phyloP scores from a whole-genome alignment of 257 asterid genomes.

The Nicotiana paniculata region DNA sequence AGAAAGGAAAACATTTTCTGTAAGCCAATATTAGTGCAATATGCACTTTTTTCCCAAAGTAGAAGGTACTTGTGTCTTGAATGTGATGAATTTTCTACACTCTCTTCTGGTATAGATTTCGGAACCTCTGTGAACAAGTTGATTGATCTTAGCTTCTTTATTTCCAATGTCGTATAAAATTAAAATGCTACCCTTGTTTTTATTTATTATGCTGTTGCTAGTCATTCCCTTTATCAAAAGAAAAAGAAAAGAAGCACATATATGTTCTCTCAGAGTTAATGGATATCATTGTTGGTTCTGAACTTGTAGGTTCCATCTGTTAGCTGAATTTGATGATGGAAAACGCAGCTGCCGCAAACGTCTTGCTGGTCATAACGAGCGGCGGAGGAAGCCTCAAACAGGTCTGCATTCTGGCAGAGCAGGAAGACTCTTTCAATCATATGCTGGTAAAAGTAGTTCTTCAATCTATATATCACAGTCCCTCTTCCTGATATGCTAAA shows the following conservation, averaged over 20 bases:
- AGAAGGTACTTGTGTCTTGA: not conserved
- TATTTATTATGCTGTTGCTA: not conserved
- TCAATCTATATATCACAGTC: not conserved
- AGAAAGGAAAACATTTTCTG: too few relatives aligned
- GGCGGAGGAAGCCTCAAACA: conserved; percentile 33
- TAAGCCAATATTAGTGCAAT: not conserved
- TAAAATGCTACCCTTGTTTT: not conserved
- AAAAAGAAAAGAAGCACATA: not conserved
- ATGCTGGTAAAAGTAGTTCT: conserved; percentile 6
- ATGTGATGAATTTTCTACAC: not conserved
- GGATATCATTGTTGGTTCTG: not conserved
- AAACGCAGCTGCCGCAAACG: conserved; percentile 49
- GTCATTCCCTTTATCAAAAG: not conserved
- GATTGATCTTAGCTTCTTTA: not conserved
- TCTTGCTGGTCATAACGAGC: conserved; percentile 44
- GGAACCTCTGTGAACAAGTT: not conserved
- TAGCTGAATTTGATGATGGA: conserved; percentile 46
- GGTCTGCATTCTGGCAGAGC: conserved; percentile 20
- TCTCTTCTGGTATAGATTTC: not conserved
- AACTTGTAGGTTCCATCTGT: conserved; percentile 30
- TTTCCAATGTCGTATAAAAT: not conserved
- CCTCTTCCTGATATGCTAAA: not conserved
- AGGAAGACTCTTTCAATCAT: conserved; percentile 21
- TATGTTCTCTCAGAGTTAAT: not conserved
- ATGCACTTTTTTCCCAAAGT: not conserved